phyloP scores from a whole-genome alignment of 768 basidiomycete genomes.

The Serendipita vermifera region DNA sequence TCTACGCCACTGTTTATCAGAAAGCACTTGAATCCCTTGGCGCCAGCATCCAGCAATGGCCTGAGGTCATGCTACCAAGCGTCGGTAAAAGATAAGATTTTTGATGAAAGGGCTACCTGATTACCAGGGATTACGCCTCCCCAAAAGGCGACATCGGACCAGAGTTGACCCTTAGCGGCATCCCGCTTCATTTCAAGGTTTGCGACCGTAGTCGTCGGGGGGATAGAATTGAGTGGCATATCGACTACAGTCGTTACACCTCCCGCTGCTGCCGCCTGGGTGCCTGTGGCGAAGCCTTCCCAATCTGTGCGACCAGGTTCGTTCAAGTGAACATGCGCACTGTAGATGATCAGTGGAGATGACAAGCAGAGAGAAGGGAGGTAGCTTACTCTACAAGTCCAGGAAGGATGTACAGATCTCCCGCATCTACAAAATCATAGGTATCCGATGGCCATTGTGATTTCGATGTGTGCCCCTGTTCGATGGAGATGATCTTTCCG shows the following conservation, averaged over 20 bases:
- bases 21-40: slow-evolving; percentile 96
- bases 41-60: slow-evolving; percentile 64
- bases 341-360: slow-evolving; percentile 20
- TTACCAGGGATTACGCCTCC: slow-evolving; percentile 92
- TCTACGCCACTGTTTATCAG: slow-evolving; percentile 92
- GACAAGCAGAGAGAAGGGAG: slow-evolving; percentile 14
- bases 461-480: slow-evolving; percentile 23
- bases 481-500: slow-evolving; percentile 49
- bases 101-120: slow-evolving; percentile 53
- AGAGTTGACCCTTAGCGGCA: slow-evolving; percentile 61
- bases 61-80: slow-evolving; percentile 47
- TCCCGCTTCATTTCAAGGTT: slow-evolving; percentile 59
- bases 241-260: slow-evolving; percentile 94
- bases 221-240: slow-evolving; percentile 97
- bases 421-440: slow-evolving; percentile 40
- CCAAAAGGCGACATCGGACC: slow-evolving; percentile 83
- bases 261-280: slow-evolving; percentile 77
- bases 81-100: neutral
- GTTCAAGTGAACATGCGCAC: slow-evolving; percentile 86
- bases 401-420: slow-evolving; percentile 49
- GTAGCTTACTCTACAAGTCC: slow-evolving; percentile 64
- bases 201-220: slow-evolving; percentile 77
- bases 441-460: slow-evolving; percentile 22
- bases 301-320: slow-evolving; percentile 87
- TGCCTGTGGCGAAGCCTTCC: slow-evolving; percentile 93